phyloP scores from a whole-genome alignment of 2,329 filamentous ascomycete genomes.

The Apiospora rasikravindrae region DNA sequence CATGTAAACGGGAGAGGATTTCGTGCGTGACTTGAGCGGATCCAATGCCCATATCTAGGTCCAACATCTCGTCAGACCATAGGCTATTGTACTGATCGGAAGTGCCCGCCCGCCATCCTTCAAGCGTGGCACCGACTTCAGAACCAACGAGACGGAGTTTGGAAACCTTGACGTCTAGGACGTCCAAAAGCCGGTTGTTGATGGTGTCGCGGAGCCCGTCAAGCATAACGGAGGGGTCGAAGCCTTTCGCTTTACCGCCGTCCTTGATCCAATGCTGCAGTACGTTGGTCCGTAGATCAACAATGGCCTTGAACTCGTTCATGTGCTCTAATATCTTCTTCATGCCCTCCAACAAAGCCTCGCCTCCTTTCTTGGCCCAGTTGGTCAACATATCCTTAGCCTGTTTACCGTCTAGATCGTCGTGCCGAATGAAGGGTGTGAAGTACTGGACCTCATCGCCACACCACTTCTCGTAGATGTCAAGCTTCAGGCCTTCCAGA shows the following conservation, averaged over 20 bases:
- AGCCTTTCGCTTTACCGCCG: constrained; percentile 65
- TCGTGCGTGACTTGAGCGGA: constrained; percentile 72
- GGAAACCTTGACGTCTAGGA: constrained; percentile 67
- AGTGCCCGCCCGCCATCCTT: constrained; percentile 61
- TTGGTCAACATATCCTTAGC: constrained; percentile 63
- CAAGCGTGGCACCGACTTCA: constrained; percentile 66
- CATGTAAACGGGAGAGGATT: constrained; percentile 72
- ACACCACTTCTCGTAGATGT: constrained; percentile 81
- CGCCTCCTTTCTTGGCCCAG: constrained; percentile 68
- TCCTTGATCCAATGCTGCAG: constrained; percentile 78
- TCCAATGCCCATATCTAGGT: constrained; percentile 68
- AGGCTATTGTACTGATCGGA: constrained; percentile 60
- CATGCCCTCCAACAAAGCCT: constrained; percentile 66
- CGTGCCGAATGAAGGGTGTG: constrained; percentile 84
- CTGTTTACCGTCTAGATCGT: constrained; percentile 69
- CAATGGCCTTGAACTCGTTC: constrained; percentile 70
- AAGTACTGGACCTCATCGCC: constrained; percentile 83
- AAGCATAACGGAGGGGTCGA: constrained; percentile 72
- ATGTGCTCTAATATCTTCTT: constrained; percentile 63
- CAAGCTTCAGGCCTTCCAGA: constrained; percentile 75
- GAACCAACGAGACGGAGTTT: constrained; percentile 69
- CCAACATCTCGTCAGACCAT: constrained; percentile 71
- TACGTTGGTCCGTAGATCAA: constrained; percentile 71
- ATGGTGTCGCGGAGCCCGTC: constrained; percentile 71
- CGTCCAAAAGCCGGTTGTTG: constrained; percentile 68